Evolutionary conservation across 2,329 filamentous ascomycete species (phyloP), one percentile per base, ranked within the genome.

Genomic region (Lithohypha guttulata): DNA sequence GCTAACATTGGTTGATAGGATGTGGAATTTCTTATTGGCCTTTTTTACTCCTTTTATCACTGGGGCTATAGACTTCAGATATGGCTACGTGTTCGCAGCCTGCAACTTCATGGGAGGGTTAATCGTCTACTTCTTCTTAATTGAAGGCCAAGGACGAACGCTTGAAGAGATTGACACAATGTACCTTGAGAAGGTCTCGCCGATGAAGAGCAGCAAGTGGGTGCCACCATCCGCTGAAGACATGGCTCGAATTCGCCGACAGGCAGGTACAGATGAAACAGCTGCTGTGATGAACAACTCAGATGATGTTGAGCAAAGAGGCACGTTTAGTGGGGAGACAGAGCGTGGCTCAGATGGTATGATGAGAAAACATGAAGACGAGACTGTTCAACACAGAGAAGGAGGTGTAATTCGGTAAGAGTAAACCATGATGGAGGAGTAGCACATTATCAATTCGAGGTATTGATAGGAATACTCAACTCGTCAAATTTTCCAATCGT

Each of bases 1-100:
- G 8, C 14, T 7, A 8, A 7, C 32, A n/a, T 11, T n/a, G 6
- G 19, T n/a, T n/a, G n/a, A 32, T 13, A 35, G 22, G 33, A 4
- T 31, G 4, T 39, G 77, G 76, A 82, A 84, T 58, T 86, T 86
- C 59, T 60, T 81, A 53, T 68, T 83, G 46, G 75, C 74, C 1
- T 87, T 87, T 68, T 85, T 86, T 66, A 85, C 82, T 0, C 79
- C 82, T 0, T 86, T 85, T 59, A 86, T 87, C 57, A 81, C 77
- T 1, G 63, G 65, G 0, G 68, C 73, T 5, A 87, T 87, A 42
- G 73, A 82, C 51, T 87, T 81, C 60, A 69, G 70, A 15, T 85
- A 86, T 55, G 82, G 83, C 6, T 84, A 85, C 49, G 75, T 89
- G 29, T 87, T 87, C 56, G 81, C 81, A 0, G 77, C 67, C 0